Base-by-base conservation (phyloP, 768 basidiomycete genomes). In the Harrya chromipes region DNA sequence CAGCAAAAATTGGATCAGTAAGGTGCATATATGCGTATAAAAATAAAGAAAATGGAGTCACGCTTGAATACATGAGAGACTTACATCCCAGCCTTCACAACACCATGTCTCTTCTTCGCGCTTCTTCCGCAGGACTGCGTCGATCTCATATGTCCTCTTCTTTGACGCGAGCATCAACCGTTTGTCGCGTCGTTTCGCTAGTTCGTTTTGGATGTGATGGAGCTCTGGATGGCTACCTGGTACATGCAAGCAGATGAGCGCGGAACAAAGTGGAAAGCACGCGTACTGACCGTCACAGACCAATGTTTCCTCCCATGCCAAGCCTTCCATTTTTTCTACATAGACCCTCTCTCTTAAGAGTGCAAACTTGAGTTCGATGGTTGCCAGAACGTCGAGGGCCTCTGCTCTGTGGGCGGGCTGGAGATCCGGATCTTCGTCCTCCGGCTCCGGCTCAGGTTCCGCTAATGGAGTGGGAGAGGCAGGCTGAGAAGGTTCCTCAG, bases 331-430 rank as follows among this genome's bases (percentile, higher is more conserved):
- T 66, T 94, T 89, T 71, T 98, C 95, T 17, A 97, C 76, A 66
- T 94, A 97, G 14, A 97, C 75, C 43, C 83, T 76, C 65, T 97
- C 94, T 40, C 95, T 72, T 48, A 97, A 68, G 27, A 87, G 70
- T 0, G 94, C 94, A 67, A 94, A 97, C 61, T 90, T 91, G 69
- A 97, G 82, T 63, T 99, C 95, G 58, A 99, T 94, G 39, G 76
- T 79, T 4, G 94, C 87, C 7, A 97, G 73, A 0, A 87, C 85
- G 50, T 94, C 92, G 49, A 98, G 77, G 0, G 93, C 93, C 60
- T 95, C 93, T 4, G 84, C 85, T 19, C 90, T 78, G 64, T 90
- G 87, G 1, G 85, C 86, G 39, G 86, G 87, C 52, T 90, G 87
- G 46, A 90, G 69, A 53, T 93, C 91, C 11, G 77, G 73, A 47